These are phyloP conservation scores for Pseudogymnoascus sp. DNA, from an alignment of 2,329 filamentous ascomycete genomes.

Conservation along the genomic window DNA sequence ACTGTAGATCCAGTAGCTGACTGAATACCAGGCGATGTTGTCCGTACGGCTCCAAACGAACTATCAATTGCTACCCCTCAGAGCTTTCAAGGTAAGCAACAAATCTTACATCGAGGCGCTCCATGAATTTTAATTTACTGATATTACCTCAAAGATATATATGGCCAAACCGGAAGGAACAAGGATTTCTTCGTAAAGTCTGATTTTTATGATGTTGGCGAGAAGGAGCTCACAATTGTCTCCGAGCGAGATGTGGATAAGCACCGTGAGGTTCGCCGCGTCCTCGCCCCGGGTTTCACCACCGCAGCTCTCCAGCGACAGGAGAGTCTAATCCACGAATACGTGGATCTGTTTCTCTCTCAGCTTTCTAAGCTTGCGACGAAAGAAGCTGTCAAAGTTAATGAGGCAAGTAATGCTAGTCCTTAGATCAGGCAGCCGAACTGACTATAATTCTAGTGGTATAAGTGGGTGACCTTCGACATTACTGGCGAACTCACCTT, in stretches of 20 bases:
- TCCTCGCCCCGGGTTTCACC: slow-evolving; percentile 20
- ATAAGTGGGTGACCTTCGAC: slow-evolving; percentile 48
- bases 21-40: neutral
- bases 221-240: neutral
- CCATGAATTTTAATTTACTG: neutral
- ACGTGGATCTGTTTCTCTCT: slow-evolving; percentile 19
- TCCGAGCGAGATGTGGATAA: neutral
- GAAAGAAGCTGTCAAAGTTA: slow-evolving; percentile 26
- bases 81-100: neutral
- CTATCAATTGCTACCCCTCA: neutral
- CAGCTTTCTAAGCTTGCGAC: slow-evolving; percentile 23
- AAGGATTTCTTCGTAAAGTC: neutral
- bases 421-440: slow-evolving; percentile 23
- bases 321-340: slow-evolving; percentile 19
- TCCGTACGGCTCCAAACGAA: neutral
- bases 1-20: neutral
- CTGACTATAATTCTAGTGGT: slow-evolving; percentile 48
- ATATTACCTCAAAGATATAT: neutral
- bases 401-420: slow-evolving; percentile 25
- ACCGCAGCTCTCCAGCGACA: slow-evolving; percentile 19
- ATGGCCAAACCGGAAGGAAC: neutral
- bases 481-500: slow-evolving; percentile 53
- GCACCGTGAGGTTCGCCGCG: slow-evolving; percentile 19
- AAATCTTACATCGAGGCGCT: neutral
- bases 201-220: neutral